phyloP scores from a whole-genome alignment of 1,284 basidiomycete species.

The Meripilus lineatus region DNA sequence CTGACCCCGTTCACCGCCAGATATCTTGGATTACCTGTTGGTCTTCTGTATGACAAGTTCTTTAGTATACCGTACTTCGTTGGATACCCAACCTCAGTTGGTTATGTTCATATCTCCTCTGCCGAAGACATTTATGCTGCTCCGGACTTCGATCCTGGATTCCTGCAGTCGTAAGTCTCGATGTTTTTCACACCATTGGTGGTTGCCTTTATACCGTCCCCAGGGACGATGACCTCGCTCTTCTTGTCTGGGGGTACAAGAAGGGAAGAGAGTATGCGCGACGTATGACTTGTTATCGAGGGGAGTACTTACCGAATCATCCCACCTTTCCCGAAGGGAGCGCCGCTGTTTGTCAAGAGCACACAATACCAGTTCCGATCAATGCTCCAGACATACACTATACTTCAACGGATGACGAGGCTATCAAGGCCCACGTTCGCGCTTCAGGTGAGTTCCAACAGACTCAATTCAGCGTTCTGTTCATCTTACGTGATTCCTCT shows the following conservation, averaged over 20 bases:
- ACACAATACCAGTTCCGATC: conserved; percentile 33
- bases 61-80: conserved; percentile 3
- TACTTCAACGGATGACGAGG: conserved; percentile 48
- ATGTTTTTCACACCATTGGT: neutral
- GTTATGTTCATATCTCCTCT: conserved; percentile 40
- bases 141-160: conserved; percentile 32
- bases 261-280: conserved; percentile 51
- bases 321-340: conserved; percentile 46
- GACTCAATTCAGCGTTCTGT: conserved; percentile 9
- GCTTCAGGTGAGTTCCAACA: conserved; percentile 19
- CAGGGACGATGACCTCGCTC: conserved; percentile 49
- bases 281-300: conserved; percentile 51
- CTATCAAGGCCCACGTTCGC: conserved; percentile 39
- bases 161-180: conserved; percentile 24
- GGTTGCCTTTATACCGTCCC: conserved; percentile 1
- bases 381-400: conserved; percentile 47
- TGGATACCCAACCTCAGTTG: conserved; percentile 36
- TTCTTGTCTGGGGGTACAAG: conserved; percentile 56
- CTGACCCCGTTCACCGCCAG: neutral
- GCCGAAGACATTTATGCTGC: conserved; percentile 30
- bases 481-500: neutral
- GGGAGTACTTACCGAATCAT: conserved; percentile 41
- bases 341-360: conserved; percentile 32
- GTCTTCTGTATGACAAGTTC: conserved; percentile 1
- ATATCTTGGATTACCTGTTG: conserved; percentile 1